These are phyloP conservation scores for Trametes cinnabarina DNA, from an alignment of 768 basidiomycete genomes.

Conservation along the genomic window DNA sequence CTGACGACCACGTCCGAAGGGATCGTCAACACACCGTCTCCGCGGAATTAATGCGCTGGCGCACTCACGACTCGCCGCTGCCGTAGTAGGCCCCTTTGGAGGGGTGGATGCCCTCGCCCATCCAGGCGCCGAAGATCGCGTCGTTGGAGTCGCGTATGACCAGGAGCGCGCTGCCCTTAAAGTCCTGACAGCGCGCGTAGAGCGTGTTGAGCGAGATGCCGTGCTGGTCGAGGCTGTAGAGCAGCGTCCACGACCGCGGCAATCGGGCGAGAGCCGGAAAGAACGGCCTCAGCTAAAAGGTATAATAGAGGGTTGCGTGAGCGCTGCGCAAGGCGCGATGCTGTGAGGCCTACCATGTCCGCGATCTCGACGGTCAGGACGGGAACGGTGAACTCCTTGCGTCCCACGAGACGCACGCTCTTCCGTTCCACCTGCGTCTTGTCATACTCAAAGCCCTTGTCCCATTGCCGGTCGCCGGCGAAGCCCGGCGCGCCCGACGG, in stretches of 20 bases:
- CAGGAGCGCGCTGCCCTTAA: constrained; percentile 53
- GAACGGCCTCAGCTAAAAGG: constrained; percentile 60
- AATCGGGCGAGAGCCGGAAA: constrained; percentile 76
- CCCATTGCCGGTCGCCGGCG: constrained; percentile 63
- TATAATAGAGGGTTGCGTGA: not conserved
- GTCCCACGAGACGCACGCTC: constrained; percentile 52
- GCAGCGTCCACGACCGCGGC: constrained; percentile 67
- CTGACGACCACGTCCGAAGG: constrained; percentile 37
- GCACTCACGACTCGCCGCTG: constrained; percentile 76
- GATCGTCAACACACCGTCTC: not conserved
- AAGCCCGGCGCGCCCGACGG: constrained; percentile 77
- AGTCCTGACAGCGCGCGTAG: constrained; percentile 60
- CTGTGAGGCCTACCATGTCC: constrained; percentile 50
- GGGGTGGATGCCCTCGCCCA: constrained; percentile 66
- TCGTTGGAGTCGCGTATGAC: constrained; percentile 64
- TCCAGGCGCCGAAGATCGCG: constrained; percentile 76
- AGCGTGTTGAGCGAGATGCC: constrained; percentile 91
- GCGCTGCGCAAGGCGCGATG: not conserved
- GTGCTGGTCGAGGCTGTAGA: constrained; percentile 93
- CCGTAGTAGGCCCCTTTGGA: constrained; percentile 78
- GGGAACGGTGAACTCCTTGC: constrained; percentile 50
- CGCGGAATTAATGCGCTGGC: not conserved
- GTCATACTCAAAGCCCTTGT: constrained; percentile 50
- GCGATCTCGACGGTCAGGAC: constrained; percentile 57
- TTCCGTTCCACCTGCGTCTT: constrained; percentile 36